A percentile compares a stretch with the other conserved stretches of the same genome.
phyloP scores from a whole-genome alignment of 805 yeast genomes.

The Candida maesae region DNA sequence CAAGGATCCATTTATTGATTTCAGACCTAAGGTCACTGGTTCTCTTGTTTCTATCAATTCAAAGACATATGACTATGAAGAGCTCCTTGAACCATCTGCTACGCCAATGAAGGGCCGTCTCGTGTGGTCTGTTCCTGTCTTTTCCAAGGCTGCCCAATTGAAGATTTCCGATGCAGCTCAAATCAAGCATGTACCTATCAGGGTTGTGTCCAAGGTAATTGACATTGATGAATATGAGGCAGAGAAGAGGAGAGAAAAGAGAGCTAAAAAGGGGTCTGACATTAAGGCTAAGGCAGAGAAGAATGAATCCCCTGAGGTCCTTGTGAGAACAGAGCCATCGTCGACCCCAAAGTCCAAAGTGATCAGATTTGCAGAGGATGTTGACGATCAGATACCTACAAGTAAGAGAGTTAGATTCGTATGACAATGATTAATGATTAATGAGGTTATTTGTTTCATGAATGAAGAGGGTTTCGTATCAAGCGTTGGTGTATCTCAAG shows the following conservation, averaged over 20 bases:
- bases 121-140: slow-evolving; percentile 36
- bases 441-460: not conserved
- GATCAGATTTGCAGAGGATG: slow-evolving; percentile 8
- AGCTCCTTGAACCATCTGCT: slow-evolving; percentile 28
- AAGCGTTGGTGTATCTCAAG: slow-evolving; percentile 32
- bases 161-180: slow-evolving; percentile 9
- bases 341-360: not conserved
- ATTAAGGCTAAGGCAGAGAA: not conserved
- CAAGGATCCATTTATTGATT: slow-evolving; percentile 9
- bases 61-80: slow-evolving; percentile 19
- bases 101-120: slow-evolving; percentile 2
- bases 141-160: slow-evolving; percentile 19
- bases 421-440: not conserved
- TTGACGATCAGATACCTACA: not conserved
- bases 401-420: slow-evolving; percentile 5
- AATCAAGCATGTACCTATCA: slow-evolving; percentile 1
- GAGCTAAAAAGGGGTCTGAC: not conserved
- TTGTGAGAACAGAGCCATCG: not conserved
- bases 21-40: slow-evolving; percentile 6
- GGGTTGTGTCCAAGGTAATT: slow-evolving; percentile 1
- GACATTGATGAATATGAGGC: slow-evolving; percentile 8
- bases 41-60: slow-evolving; percentile 9
- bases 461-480: no score
- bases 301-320: no score
- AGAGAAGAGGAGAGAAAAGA: not conserved